Evolutionary conservation across 2,329 filamentous ascomycete genomes (phyloP).

Genomic region (Alternaria dauci): DNA sequence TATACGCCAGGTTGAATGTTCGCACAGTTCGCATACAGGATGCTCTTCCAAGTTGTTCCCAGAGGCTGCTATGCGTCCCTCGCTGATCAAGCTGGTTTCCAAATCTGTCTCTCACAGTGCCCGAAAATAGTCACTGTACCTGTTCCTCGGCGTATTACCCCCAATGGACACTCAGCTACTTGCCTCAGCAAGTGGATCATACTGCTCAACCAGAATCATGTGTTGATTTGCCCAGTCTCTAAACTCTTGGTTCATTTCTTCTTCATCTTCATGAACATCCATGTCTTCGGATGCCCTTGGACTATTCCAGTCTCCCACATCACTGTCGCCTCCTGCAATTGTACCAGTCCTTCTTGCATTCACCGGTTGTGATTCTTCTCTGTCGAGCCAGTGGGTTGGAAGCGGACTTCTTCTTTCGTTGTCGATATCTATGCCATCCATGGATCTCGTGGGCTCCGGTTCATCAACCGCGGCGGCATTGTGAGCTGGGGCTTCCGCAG

Average conservation of each 20-base stretch:
- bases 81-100: not conserved
- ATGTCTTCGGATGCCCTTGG: not conserved
- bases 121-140: not conserved
- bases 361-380: not conserved
- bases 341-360: not conserved
- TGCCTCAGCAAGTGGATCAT: not conserved
- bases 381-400: not conserved
- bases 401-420: not conserved
- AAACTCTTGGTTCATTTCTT: not conserved
- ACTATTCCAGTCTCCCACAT: not conserved
- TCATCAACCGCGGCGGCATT: not conserved
- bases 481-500: not conserved
- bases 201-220: slow-evolving; percentile 7
- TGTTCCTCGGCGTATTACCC: not conserved
- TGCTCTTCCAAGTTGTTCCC: not conserved
- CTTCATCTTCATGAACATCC: not conserved
- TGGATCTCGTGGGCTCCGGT: not conserved
- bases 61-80: not conserved
- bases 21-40: not conserved
- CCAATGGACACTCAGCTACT: not conserved
- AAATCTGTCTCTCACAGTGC: not conserved
- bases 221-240: slow-evolving; percentile 2
- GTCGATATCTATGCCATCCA: not conserved
- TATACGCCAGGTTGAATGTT: not conserved
- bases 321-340: not conserved